Conservation (phyloP, 495 filamentous ascomycete genomes). For the Aspergillus diversus region DNA sequence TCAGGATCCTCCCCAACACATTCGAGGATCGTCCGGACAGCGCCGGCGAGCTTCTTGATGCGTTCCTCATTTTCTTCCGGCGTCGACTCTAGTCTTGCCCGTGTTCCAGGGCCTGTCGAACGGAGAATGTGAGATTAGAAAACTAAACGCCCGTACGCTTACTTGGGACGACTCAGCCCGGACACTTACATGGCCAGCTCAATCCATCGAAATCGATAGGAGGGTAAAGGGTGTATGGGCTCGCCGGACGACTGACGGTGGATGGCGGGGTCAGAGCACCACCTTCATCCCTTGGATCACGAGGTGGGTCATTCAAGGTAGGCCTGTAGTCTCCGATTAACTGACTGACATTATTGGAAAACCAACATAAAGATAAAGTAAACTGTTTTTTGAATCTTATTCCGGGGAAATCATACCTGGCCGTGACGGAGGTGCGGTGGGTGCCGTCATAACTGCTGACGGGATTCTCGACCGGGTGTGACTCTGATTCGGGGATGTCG, state of each 20-base stretch:
- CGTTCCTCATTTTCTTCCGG: conserved; percentile 71
- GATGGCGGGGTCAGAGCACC: conserved; percentile 50
- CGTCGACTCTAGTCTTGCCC: conserved; percentile 77
- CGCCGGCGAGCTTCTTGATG: conserved; percentile 77
- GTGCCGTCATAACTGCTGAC: conserved; percentile 23
- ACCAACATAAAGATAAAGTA: background rate
- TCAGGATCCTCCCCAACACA: conserved; percentile 96
- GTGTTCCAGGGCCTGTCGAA: conserved; percentile 72
- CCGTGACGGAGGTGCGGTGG: conserved; percentile 26
- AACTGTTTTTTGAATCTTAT: background rate
- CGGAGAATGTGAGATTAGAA: conserved; percentile 15
- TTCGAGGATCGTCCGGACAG: conserved; percentile 88
- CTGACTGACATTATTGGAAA: background rate
- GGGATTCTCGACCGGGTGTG: conserved; percentile 28
- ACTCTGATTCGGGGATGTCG: conserved; percentile 28
- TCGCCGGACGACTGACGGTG: conserved; percentile 55
- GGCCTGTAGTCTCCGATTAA: conserved; percentile 25
- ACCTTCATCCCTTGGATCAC: conserved; percentile 75
- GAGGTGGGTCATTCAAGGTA: conserved; percentile 64
- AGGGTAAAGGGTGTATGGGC: conserved; percentile 65
- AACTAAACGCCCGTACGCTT: background rate
- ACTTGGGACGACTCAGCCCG: background rate
- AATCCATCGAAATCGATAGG: conserved; percentile 73
- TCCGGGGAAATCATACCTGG: conserved; percentile 35
- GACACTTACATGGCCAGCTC: conserved; percentile 69